These are phyloP conservation scores for Candida fluviatilis DNA, from an alignment of 805 yeast genomes.

Conservation along the genomic window DNA sequence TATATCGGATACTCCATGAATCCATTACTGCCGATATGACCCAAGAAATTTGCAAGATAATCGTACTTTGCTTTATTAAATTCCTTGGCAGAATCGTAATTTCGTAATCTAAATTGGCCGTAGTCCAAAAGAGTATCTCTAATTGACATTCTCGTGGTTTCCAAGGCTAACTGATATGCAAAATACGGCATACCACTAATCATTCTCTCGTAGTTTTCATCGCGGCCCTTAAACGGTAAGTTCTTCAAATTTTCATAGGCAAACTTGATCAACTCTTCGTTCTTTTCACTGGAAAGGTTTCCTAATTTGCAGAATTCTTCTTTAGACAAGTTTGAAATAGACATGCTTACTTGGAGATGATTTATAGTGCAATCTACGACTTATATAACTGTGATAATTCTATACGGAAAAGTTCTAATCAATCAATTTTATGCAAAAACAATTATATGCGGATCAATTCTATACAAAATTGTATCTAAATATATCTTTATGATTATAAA, in stretches of 20 bases:
- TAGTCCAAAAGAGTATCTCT: conserved; percentile 10
- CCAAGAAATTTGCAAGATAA: conserved; percentile 8
- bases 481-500: too few relatives aligned
- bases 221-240: conserved; percentile 9
- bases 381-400: too few relatives aligned
- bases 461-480: too few relatives aligned
- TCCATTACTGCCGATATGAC: conserved; percentile 10
- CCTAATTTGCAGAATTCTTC: conserved; percentile 11
- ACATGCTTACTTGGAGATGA: conserved; percentile 1
- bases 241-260: conserved; percentile 10
- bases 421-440: too few relatives aligned
- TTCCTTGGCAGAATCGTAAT: conserved; percentile 6
- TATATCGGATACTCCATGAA: conserved; percentile 11
- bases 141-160: conserved; percentile 7
- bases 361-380: too few relatives aligned
- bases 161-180: conserved; percentile 6
- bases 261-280: conserved; percentile 10
- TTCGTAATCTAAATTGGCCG: conserved; percentile 7
- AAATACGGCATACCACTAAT: conserved; percentile 13
- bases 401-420: too few relatives aligned
- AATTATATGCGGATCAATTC: too few relatives aligned
- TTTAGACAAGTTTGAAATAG: conserved; percentile 6
- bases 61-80: conserved; percentile 8
- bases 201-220: conserved; percentile 14
- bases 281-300: conserved; percentile 6